Conservation (phyloP, 345 rosid species). For the Sapria himalayana region DNA sequence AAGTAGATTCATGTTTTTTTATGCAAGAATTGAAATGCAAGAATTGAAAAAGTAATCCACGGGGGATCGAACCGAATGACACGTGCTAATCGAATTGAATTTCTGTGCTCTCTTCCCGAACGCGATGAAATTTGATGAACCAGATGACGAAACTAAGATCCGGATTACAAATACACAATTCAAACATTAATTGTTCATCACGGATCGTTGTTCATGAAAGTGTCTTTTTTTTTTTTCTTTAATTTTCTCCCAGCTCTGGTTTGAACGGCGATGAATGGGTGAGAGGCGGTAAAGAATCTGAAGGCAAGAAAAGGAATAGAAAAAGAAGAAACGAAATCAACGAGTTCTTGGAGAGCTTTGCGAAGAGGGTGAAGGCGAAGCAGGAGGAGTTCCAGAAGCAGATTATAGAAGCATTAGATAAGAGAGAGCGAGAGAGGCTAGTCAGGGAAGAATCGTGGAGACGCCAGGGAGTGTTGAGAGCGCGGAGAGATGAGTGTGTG, state of each 20-base stretch:
- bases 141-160: no score
- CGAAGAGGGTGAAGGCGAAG: constrained; percentile 36
- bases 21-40: no score
- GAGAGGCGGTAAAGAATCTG: constrained; percentile 8
- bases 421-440: constrained; percentile 41
- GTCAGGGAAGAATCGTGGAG: constrained; percentile 67
- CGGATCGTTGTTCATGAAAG: no score
- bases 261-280: constrained; percentile 15
- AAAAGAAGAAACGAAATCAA: constrained; percentile 20
- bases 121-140: no score
- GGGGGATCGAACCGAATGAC: no score
- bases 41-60: no score
- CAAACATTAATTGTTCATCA: no score
- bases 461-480: constrained; percentile 40
- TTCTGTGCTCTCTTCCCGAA: no score
- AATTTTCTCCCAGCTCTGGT: constrained; percentile 24
- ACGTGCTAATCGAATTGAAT: no score
- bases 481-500: constrained; percentile 30
- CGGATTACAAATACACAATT: no score
- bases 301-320: constrained; percentile 34
- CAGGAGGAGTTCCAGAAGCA: constrained; percentile 63
- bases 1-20: no score
- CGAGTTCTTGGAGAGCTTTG: constrained; percentile 30
- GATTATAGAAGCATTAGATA: constrained; percentile 47
- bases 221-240: no score